Base-by-base conservation (phyloP, 768 basidiomycete genomes). In the Pleurotus djamor region DNA sequence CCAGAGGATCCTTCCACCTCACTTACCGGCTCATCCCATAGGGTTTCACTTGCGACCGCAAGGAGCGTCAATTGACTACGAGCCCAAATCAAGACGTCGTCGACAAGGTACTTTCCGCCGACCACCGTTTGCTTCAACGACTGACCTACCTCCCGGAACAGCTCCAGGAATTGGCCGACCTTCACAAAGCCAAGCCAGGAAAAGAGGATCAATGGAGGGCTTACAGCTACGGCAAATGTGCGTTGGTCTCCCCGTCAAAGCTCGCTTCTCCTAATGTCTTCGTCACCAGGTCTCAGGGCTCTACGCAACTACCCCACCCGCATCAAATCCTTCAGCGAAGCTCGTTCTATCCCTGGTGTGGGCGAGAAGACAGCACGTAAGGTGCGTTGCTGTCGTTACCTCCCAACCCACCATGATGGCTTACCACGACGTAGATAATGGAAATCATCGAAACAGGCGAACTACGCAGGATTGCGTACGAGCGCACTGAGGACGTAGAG, bases 361-460 rank as follows among this genome's bases (percentile, higher is more conserved):
- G 92, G 89, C 0, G 78, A 83, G 35, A 93, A 89, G 71, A 93
- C 92, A 0, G 91, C 89, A 4, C 66, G 74, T 32, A 94, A 94
- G 80, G 92, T 71, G 64, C n/a, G 37, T 49, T 16, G 17, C 9
- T 10, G 14, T 9, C 7, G 45, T 45, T 59, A 16, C 10, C 28
- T 52, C 17, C 21, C 38, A 34, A 49, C 13, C 41, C 1, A 28
- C 28, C 28, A 38, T 28, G 55, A 21, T 38, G 16, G 44, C 47
- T 41, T 54, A 49, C n/a, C 36, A 13, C 38, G 0, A 32, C 60
- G 33, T 58, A 93, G 92, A 91, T 94, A 55, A 85, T 85, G 78
- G 92, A 94, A 69, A 92, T 94, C 33, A 65, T 93, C 28, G 68
- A 85, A 59, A 93, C 92, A 0, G 92, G 92, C 0, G 74, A 80